Base-by-base conservation (phyloP, 192 early-diverging fungal genomes). In the Haplosporangium gracile region DNA sequence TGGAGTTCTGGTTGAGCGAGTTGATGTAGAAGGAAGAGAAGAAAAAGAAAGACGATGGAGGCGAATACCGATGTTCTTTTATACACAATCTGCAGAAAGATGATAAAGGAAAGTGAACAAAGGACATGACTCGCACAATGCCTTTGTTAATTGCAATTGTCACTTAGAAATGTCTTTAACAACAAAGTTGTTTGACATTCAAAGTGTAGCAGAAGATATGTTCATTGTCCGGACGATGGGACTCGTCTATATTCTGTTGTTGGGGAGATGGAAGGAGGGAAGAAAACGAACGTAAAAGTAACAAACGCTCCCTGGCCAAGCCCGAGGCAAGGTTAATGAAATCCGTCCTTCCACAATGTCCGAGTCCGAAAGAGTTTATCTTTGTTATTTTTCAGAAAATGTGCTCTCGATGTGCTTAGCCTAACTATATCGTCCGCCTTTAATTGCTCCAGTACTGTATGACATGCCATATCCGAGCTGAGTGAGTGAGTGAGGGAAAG, bases 151-250 rank as follows among this genome's bases (percentile, higher is more conserved):
- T 32, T 65, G 4, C 13, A 32, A 0, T 65, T 71, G 70, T 71
- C 70, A 71, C 70, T 71, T 71, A 71, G 69, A 42, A 40, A 71
- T 71, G 40, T 71, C 38, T 26, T n/a, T n/a, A 1, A 34, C 18
- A 68, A 68, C 65, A 18, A 68, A 68, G 65, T 57, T 57, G 24
- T 26, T 26, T 57, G 51, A 55, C 5, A 55, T 20, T 24, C 51
- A 55, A 24, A 22, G 51, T 7, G n/a, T 29, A 60, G 24, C 57
- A 60, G 6, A 10, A 10, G 36, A 26, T n/a, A 7, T 60, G 57
- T 24, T 9, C 57, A 10, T 11, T 65, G 26, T 32, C 32, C 32
- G 60, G 10, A 29, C 26, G 26, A 15, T 29, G 49, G 49, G 18
- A 20, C 49, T 51, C 49, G 20, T 51, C 16, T 15, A 32, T 0